A percentile compares a stretch with the other conserved stretches of the same genome.
phyloP scores from a whole-genome alignment of 1,284 basidiomycete genomes.

The Moesziomyces antarcticus region DNA sequence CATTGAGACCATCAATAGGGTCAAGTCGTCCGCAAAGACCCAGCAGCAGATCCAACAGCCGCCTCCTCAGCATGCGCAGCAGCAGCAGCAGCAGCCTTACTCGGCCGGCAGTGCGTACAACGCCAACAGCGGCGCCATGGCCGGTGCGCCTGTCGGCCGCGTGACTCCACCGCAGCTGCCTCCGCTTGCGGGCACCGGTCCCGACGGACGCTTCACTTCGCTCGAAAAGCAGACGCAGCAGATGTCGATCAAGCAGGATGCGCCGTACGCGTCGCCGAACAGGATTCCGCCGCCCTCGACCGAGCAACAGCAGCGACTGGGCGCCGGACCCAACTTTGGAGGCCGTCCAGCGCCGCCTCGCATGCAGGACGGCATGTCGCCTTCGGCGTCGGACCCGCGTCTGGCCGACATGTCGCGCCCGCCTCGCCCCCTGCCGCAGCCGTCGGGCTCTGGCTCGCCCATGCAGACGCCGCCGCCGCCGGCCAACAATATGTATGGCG shows the following conservation, averaged over 20 bases:
- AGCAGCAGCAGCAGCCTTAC: conserved; percentile 9
- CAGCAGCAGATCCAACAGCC: conserved; percentile 15
- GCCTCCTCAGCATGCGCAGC: conserved; percentile 2
- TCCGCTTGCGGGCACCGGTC: conserved; percentile 10
- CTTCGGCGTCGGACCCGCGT: conserved; percentile 18
- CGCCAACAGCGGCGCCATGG: conserved; percentile 23
- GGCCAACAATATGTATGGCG: conserved; percentile 28
- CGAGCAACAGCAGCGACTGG: conserved; percentile 33
- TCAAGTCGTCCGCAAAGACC: conserved; percentile 53
- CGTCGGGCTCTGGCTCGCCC: conserved; percentile 20
- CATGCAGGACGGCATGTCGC: conserved; percentile 20
- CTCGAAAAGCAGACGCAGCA: conserved; percentile 61
- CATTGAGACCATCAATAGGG: conserved; percentile 77
- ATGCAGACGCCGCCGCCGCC: conserved; percentile 40
- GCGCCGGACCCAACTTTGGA: conserved; percentile 31
- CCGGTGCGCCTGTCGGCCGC: conserved; percentile 28
- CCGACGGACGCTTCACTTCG: conserved; percentile 27
- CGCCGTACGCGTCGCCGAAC: conserved; percentile 11
- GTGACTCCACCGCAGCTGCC: conserved; percentile 33
- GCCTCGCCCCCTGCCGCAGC: conserved; percentile 48
- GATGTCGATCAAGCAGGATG: conserved; percentile 43
- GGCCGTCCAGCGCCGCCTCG: conserved; percentile 34
- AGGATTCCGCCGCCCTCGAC: conserved; percentile 28
- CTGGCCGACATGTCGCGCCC: conserved; percentile 41
- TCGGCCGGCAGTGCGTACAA: conserved; percentile 5